Percentiles rank a stretch among this genome's conserved stretches.
These are phyloP conservation scores for Magnolia sinica DNA, from an alignment of 164 flowering plant species.

Conservation along the genomic window DNA sequence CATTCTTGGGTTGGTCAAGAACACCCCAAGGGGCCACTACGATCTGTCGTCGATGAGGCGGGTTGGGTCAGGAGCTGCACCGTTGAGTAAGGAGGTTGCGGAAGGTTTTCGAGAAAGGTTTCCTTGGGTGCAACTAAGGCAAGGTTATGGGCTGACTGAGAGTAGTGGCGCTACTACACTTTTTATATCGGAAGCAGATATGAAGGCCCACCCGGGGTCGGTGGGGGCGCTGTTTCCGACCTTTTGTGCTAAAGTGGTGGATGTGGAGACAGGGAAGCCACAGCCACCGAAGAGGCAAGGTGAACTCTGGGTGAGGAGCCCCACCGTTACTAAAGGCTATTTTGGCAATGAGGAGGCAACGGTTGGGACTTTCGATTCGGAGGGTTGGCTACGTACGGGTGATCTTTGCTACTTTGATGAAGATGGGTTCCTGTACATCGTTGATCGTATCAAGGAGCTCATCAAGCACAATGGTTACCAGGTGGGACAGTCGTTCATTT, in stretches of 20 bases:
- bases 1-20: slow-evolving; percentile 50
- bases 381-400: slow-evolving; percentile 74
- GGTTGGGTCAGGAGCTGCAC: slow-evolving; percentile 71
- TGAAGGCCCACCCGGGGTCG: slow-evolving; percentile 30
- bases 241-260: slow-evolving; percentile 57
- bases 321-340: slow-evolving; percentile 63
- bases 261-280: slow-evolving; percentile 39
- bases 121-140: slow-evolving; percentile 59
- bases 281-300: slow-evolving; percentile 46
- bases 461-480: slow-evolving; percentile 81
- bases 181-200: slow-evolving; percentile 24
- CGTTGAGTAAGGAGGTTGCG: slow-evolving; percentile 51
- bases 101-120: slow-evolving; percentile 45
- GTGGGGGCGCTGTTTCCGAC: slow-evolving; percentile 45
- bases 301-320: slow-evolving; percentile 66
- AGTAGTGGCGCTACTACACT: slow-evolving; percentile 44
- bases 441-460: slow-evolving; percentile 74
- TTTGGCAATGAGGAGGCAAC: slow-evolving; percentile 59
- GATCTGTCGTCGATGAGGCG: slow-evolving; percentile 48
- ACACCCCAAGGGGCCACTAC: background rate
- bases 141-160: slow-evolving; percentile 74
- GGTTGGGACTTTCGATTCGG: slow-evolving; percentile 30
- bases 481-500: slow-evolving; percentile 24
- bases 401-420: slow-evolving; percentile 67
- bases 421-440: slow-evolving; percentile 56